Evolutionary conservation across 139 green algal species (phyloP).

Genomic region (Chlamydomonas incerta): DNA sequence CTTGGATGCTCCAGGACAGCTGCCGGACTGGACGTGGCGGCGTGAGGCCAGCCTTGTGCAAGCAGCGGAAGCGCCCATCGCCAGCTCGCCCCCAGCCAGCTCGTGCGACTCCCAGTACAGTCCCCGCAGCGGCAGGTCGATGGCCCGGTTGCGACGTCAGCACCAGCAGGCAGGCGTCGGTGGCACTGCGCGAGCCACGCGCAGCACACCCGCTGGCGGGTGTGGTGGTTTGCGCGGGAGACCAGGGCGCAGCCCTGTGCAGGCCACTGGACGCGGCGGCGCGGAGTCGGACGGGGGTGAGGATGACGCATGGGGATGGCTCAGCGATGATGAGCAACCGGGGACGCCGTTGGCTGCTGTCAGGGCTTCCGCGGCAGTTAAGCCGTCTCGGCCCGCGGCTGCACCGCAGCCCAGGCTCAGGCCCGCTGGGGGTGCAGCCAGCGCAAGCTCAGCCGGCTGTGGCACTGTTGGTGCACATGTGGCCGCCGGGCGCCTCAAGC

Average conservation of each 20-base stretch:
- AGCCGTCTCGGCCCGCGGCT: neutral
- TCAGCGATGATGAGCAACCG: slow-evolving; percentile 10
- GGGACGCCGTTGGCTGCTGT: neutral
- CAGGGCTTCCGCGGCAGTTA: neutral
- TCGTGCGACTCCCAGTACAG: neutral
- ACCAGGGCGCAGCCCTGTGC: neutral
- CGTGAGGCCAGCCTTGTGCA: too few species aligned
- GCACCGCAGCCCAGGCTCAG: neutral
- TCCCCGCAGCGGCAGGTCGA: neutral
- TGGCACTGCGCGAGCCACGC: neutral
- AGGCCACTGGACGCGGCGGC: too few species aligned
- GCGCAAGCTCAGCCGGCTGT: too few species aligned
- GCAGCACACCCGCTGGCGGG: neutral
- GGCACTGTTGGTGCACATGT: too few species aligned
- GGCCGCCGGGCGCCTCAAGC: neutral
- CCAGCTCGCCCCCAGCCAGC: neutral
- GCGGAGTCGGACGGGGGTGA: neutral
- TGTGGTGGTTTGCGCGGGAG: neutral
- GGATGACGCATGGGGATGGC: slow-evolving; percentile 1
- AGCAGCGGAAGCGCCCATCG: too few species aligned
- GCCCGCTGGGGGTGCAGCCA: too few species aligned
- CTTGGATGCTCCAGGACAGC: too few species aligned
- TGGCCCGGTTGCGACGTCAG: neutral
- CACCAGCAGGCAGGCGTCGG: neutral
- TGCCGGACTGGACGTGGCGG: too few species aligned